phyloP scores from a whole-genome alignment of 306 rosid genomes.

The Quercus alba region DNA sequence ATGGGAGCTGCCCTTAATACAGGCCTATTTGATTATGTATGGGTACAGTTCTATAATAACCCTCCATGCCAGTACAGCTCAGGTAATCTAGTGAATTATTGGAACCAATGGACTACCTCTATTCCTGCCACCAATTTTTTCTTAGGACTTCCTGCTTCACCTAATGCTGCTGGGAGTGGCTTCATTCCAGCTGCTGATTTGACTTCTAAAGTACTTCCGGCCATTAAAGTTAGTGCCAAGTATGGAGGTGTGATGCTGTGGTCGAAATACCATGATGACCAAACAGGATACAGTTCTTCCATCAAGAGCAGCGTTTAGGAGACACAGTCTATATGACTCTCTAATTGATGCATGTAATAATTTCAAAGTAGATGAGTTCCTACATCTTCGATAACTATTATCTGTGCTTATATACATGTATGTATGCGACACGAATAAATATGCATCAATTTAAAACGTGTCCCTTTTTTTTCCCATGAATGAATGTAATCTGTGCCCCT shows the following conservation, averaged over 20 bases:
- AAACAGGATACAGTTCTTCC: conserved; percentile 50
- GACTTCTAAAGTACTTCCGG: conserved; percentile 44
- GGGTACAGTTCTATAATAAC: conserved; percentile 67
- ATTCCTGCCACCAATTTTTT: conserved; percentile 43
- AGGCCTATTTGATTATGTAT: conserved; percentile 55
- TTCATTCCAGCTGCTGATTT: conserved; percentile 37
- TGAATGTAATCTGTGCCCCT: too few relatives aligned
- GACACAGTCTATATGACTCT: neutral
- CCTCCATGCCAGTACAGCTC: conserved; percentile 48
- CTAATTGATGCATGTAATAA: neutral
- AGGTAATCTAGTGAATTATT: conserved; percentile 42
- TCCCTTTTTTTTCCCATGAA: too few relatives aligned
- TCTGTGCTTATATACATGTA: neutral
- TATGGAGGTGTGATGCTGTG: conserved; percentile 78
- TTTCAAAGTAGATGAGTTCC: neutral
- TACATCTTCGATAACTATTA: conserved; percentile 1
- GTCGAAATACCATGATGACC: conserved; percentile 65
- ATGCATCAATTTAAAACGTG: neutral
- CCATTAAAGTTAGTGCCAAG: conserved; percentile 41
- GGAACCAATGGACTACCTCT: conserved; percentile 48
- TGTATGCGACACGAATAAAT: neutral
- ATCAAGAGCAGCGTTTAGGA: conserved; percentile 42
- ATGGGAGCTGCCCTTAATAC: conserved; percentile 49
- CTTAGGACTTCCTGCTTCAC: conserved; percentile 52
- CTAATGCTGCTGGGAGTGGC: conserved; percentile 53